Base-by-base conservation (phyloP, 1,284 basidiomycete genomes). In the Pseudozyma thailandica region DNA sequence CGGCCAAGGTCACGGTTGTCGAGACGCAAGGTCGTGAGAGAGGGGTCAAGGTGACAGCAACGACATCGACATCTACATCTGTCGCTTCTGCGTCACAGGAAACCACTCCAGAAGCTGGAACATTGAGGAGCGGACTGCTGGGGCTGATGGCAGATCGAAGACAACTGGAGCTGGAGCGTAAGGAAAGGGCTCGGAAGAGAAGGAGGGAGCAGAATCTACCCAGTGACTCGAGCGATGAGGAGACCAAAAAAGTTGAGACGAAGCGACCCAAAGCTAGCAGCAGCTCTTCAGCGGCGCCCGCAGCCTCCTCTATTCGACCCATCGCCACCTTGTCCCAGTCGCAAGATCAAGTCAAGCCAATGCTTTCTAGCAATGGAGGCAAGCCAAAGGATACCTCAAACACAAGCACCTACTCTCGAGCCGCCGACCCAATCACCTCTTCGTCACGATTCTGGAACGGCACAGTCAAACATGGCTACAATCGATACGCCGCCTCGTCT, bases 401-500 rank as follows among this genome's bases (percentile, higher is more conserved):
- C 3, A 8, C 27, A 13, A 13, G 39, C 20, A 16, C 21, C 23
- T 45, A 18, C n/a, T 30, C 57, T 6, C 25, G 27, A 25, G 62
- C 62, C 1, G 62, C 57, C 5, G 57, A 64, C 20, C 73, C 73
- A 0, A 73, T 75, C 45, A 15, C 25, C 2, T 30, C 63, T 0
- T 42, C 21, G 1, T 70, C 72, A 13, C 64, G 79, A 2, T 81
- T 79, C 60, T 78, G 77, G 77, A 41, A 47, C 0, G 79, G 79
- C 9, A 65, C 77, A 3, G 38, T 80, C 64, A 81, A 79, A 54
- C 63, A 71, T 23, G 63, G 74, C 20, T 76, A 52, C 58, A 81
- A 80, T 37, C 25, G 39, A 2, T 75, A 80, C 25, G 70, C 75
- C 7, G 48, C 44, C 9, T 2, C 31, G 0, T 21, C 47, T 5